phyloP scores from a whole-genome alignment of 768 basidiomycete species.

The Nidularia pulvinata region DNA sequence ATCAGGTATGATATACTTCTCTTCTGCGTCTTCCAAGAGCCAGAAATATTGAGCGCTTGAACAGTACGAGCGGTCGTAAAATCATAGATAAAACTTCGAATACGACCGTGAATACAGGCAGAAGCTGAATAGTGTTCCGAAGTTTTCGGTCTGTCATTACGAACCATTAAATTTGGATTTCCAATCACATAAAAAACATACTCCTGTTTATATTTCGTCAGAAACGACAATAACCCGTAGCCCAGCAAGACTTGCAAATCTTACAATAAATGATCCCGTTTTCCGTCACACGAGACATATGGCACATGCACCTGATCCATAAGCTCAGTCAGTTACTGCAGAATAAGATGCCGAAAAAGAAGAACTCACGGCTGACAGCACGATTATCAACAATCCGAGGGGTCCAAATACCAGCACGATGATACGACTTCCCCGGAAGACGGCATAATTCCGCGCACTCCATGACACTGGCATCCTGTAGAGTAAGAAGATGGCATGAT shows the following conservation, averaged over 20 bases:
- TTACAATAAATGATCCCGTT: not conserved
- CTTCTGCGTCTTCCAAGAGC: not conserved
- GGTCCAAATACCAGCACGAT: not conserved
- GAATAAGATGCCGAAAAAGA: not conserved
- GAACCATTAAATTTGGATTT: not conserved
- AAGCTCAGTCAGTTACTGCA: not conserved
- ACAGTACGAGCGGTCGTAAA: not conserved
- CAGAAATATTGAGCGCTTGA: not conserved
- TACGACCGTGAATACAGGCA: not conserved
- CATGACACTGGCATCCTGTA: not conserved
- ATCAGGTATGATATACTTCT: not conserved
- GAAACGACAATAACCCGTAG: not conserved
- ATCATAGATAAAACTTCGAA: not conserved
- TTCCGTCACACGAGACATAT: not conserved
- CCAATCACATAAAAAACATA: not conserved
- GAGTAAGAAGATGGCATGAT: not conserved
- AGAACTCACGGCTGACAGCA: not conserved
- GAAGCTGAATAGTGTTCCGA: not conserved
- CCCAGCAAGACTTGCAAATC: not conserved
- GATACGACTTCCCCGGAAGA: not conserved
- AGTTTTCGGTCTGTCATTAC: not conserved
- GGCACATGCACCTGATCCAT: not conserved
- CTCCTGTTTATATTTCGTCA: not conserved
- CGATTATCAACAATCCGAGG: not conserved
- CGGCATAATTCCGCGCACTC: not conserved